A percentile compares a stretch with the other conserved stretches of the same genome.
phyloP scores from a whole-genome alignment of 2,329 filamentous ascomycete genomes.

The Xylaria multiplex region DNA sequence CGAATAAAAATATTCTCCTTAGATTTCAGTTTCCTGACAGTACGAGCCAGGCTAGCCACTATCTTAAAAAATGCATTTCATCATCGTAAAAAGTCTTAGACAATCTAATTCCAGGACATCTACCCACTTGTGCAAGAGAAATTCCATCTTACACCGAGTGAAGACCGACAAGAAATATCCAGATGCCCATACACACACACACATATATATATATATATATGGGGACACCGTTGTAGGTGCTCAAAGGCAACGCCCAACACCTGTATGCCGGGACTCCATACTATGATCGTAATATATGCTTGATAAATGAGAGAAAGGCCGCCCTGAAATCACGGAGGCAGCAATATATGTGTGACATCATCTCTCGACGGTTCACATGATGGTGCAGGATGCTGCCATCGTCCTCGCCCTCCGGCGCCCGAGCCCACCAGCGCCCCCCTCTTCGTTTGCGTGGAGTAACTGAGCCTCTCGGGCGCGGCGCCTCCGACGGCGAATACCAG shows the following conservation, averaged over 20 bases:
- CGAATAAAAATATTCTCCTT: neutral
- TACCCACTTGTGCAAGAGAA: constrained; percentile 1
- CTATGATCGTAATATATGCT: constrained; percentile 24
- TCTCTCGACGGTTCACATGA: constrained; percentile 65
- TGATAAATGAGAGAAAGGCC: neutral
- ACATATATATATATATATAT: too few relatives aligned
- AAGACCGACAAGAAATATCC: neutral
- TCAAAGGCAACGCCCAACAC: neutral
- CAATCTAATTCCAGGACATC: constrained; percentile 22
- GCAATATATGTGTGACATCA: neutral
- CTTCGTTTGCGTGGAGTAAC: constrained; percentile 80
- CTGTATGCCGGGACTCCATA: constrained; percentile 28
- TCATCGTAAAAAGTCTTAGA: neutral
- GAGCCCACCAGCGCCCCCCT: constrained; percentile 64
- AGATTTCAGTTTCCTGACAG: neutral
- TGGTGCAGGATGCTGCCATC: constrained; percentile 63
- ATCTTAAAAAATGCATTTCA: neutral
- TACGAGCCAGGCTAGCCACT: neutral
- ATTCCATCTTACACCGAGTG: neutral
- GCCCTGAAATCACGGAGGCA: neutral
- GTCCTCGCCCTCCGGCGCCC: constrained; percentile 72
- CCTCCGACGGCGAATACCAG: constrained; percentile 74
- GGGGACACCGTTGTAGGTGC: neutral
- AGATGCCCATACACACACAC: too few relatives aligned
- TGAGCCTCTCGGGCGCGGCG: constrained; percentile 84